Base-by-base conservation (phyloP, 176 grass and related monocot genomes). In the Avena insularis region DNA sequence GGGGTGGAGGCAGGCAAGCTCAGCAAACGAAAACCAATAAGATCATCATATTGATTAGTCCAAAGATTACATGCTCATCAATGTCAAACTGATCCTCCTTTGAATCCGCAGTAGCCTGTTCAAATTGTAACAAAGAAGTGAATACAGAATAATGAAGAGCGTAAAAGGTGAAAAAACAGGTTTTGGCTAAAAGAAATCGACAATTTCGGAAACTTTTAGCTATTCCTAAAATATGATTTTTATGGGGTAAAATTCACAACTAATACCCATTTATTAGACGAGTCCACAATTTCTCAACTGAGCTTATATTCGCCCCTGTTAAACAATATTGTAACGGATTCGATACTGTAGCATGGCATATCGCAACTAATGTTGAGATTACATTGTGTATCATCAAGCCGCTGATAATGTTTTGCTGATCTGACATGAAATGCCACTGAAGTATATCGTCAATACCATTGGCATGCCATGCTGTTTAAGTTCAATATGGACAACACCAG, bases 31-130 rank as follows among this genome's bases (percentile, higher is more conserved):
- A 40, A 40, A 40, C 38, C 38, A 1, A 76, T 50, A 9, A 76
- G 47, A 76, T 76, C 23, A 53, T 76, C 6, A 14, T 53, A 53
- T 53, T 5, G 13, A 53, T 76, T 76, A 76, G 3, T 53, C 48
- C 73, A 53, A 3, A 17, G 8, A 76, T 76, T 76, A 76, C 73
- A 53, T 76, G 73, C 1, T 76, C 73, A 76, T 53, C 3, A 8
- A 76, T 76, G 73, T 53, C 73, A 76, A 76, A 76, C 4, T 53
- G 73, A 56, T 46, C 59, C 59, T 63, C n/a, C 59, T 87, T 82
- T 67, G 79, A 82, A 55, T 56, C 79, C 58, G 76, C 33, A 67
- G 8, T 9, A 67, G 82, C 86, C 59, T 87, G 58, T 55, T 70
- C 8, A 45, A 47, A 23, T 12, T 17, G 14, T 79, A 70, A 86